Conservation (phyloP, 1,284 basidiomycete genomes). For the Heterobasidion occidentale region DNA sequence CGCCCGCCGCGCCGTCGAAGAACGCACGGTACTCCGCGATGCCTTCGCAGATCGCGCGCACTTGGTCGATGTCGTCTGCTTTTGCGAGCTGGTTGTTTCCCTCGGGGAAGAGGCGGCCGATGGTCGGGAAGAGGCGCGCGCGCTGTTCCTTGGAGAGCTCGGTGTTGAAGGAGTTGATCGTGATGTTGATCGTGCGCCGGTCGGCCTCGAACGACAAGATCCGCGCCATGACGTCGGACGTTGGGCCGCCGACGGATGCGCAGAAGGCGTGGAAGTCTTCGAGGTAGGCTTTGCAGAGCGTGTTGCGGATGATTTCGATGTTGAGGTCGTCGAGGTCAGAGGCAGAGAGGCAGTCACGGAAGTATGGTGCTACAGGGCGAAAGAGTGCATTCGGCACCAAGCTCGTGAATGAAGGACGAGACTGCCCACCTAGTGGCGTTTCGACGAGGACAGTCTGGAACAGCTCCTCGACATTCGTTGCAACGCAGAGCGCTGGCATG, state of each 20-base stretch:
- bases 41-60: conserved; percentile 82
- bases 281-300: conserved; percentile 99
- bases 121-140: conserved; percentile 90
- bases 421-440: conserved; percentile 81
- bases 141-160: conserved; percentile 94
- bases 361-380: conserved; percentile 76
- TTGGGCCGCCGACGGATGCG: conserved; percentile 74
- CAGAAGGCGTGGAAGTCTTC: conserved; percentile 94
- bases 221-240: conserved; percentile 81
- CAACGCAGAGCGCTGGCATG: conserved; percentile 98
- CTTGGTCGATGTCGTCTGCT: conserved; percentile 94
- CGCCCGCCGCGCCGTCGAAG: conserved; percentile 57
- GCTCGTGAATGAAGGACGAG: not conserved
- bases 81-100: conserved; percentile 93
- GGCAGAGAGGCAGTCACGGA: conserved; percentile 92
- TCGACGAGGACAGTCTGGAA: conserved; percentile 97
- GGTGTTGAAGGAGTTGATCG: conserved; percentile 98
- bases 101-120: conserved; percentile 91
- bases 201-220: conserved; percentile 97
- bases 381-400: not conserved
- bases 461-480: conserved; percentile 98
- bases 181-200: conserved; percentile 95
- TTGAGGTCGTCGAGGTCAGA: conserved; percentile 98
- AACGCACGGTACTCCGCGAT: conserved; percentile 89
- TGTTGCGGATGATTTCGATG: conserved; percentile 99